Conservation (phyloP, 306 rosid species). For the Senna siamea region DNA sequence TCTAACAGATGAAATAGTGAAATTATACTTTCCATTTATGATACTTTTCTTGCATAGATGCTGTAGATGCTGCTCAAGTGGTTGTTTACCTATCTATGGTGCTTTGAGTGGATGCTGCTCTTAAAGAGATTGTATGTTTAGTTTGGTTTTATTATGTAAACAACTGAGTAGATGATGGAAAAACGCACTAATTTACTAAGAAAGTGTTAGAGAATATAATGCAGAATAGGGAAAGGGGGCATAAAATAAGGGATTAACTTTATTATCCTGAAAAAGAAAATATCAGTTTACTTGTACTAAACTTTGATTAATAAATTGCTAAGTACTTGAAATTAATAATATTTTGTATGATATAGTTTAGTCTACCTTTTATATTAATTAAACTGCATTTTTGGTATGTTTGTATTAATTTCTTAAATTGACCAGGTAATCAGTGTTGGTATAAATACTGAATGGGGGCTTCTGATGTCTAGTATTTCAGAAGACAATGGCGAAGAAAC, state of each 20-base stretch:
- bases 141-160: conserved; percentile 20
- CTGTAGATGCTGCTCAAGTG: conserved; percentile 5
- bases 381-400: conserved; percentile 1
- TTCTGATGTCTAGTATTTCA: conserved; percentile 98
- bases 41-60: not conserved
- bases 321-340: conserved; percentile 10
- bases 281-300: not conserved
- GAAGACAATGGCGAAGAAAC: conserved; percentile 99
- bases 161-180: conserved; percentile 12
- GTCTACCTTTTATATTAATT: conserved; percentile 3
- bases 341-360: conserved; percentile 14
- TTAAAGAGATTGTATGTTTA: too few species aligned
- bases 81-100: not conserved
- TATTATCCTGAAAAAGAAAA: not conserved
- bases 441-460: conserved; percentile 96
- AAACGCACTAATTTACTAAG: not conserved
- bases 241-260: not conserved
- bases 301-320: not conserved
- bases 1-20: conserved; percentile 1
- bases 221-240: not conserved
- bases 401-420: conserved; percentile 21
- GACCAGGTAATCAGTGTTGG: conserved; percentile 91
- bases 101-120: too few species aligned
- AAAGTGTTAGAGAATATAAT: not conserved
- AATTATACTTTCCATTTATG: not conserved